Percentiles rank a stretch among this genome's conserved stretches.
These are phyloP conservation scores for Calocera cornea DNA, from an alignment of 768 basidiomycete genomes.

Conservation along the genomic window DNA sequence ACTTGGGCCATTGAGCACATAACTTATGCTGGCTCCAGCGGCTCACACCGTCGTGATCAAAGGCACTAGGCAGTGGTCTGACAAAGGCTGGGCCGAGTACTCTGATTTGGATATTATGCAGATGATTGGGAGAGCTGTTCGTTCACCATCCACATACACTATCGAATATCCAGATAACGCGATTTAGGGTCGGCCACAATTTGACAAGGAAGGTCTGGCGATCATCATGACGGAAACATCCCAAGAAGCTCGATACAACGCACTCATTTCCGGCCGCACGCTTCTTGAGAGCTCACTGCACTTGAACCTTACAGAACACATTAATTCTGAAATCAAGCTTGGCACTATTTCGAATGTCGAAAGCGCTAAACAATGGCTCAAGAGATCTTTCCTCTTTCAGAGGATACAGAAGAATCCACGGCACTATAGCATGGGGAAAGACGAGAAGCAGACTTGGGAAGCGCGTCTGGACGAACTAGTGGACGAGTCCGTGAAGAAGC, in stretches of 20 bases:
- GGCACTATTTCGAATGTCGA: conserved; percentile 60
- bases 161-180: background rate
- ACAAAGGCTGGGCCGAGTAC: conserved; percentile 60
- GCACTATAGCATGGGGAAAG: conserved; percentile 47
- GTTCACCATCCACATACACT: conserved; percentile 14
- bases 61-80: conserved; percentile 71
- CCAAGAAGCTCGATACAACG: conserved; percentile 56
- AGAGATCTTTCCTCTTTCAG: conserved; percentile 72
- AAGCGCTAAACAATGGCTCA: conserved; percentile 71
- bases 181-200: conserved; percentile 72
- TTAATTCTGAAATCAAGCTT: conserved; percentile 87
- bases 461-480: conserved; percentile 61
- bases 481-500: conserved; percentile 43
- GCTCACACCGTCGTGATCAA: conserved; percentile 90
- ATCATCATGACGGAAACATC: conserved; percentile 69
- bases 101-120: conserved; percentile 88
- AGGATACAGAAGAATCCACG: conserved; percentile 72
- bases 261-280: conserved; percentile 55
- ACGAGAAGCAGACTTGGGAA: conserved; percentile 47
- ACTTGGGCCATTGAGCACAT: background rate
- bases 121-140: conserved; percentile 88
- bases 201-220: conserved; percentile 73
- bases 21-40: conserved; percentile 32
- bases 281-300: conserved; percentile 79
- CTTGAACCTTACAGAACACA: conserved; percentile 68